Base-by-base conservation (phyloP, 352 stramenopile genomes). In the Halophytophthora batemanensis region DNA sequence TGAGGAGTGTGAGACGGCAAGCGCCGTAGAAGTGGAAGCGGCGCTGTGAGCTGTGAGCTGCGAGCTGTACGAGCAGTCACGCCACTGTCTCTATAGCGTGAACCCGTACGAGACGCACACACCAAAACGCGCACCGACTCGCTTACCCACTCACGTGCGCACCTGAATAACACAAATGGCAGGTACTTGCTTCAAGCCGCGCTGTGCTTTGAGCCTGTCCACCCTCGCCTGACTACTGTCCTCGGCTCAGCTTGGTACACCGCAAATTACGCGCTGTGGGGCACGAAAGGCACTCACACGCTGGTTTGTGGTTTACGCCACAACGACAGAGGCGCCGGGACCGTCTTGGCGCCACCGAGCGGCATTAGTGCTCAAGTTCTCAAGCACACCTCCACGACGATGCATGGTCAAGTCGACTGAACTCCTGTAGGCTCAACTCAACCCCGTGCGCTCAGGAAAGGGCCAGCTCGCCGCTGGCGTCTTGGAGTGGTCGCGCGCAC, bases 391-490 rank as follows among this genome's bases (percentile, higher is more conserved):
- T 23, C 37, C 45, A 49, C 48, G 41, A 56, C 45, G 31, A 29
- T 10, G 33, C 54, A 33, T 65, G 40, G 37, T 65, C 56, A 69
- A 69, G 50, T 69, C 19, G 15, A 45, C 61, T 61, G 61, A 43
- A 69, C 56, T 69, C 58, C 38, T 69, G 46, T n/a, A 35, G 52
- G 37, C 43, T 67, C 59, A 64, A 67, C 59, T 67, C 49, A 64
- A 33, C 48, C 28, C 42, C 21, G 42, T 35, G 61, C 55, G 3
- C 15, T n/a, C 29, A 49, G 45, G 44, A 56, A 64, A 58, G 37
- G 36, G 45, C 37, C 59, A 60, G 51, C 34, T n/a, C n/a, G 0
- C 23, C 6, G 34, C 50, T 59, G 49, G 43, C 52, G 51, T 22
- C 10, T 21, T 22, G 19, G 19, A 49, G 55, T 51, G 50, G 50